Percentiles rank a stretch among this genome's conserved stretches.
phyloP scores from a whole-genome alignment of 306 rosid genomes.

The Cucumis sativus region Cucumber_9930_V3 NC_026657.2:23915501-23916000 shows the following conservation, averaged over 20 bases:
- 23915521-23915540: too few species aligned
- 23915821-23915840: not conserved
- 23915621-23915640: too few species aligned
- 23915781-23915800: not conserved
- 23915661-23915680: too few species aligned
- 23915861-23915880: not conserved
- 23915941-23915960: slow-evolving; percentile 46
- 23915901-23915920: not conserved
- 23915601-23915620: too few species aligned
- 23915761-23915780: not conserved
- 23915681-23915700: too few species aligned
- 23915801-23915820: not conserved
- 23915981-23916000: slow-evolving; percentile 34
- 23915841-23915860: not conserved
- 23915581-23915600: too few species aligned
- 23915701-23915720: too few species aligned
- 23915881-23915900: not conserved
- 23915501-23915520: too few species aligned
- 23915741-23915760: not conserved
- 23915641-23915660: too few species aligned
- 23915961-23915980: slow-evolving; percentile 25
- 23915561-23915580: too few species aligned
- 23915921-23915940: slow-evolving; percentile 5
- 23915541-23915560: too few species aligned
- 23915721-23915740: not conserved